Conservation (phyloP, 129 eudicot species). For the Chrysanthemum lavandulifolium region DNA sequence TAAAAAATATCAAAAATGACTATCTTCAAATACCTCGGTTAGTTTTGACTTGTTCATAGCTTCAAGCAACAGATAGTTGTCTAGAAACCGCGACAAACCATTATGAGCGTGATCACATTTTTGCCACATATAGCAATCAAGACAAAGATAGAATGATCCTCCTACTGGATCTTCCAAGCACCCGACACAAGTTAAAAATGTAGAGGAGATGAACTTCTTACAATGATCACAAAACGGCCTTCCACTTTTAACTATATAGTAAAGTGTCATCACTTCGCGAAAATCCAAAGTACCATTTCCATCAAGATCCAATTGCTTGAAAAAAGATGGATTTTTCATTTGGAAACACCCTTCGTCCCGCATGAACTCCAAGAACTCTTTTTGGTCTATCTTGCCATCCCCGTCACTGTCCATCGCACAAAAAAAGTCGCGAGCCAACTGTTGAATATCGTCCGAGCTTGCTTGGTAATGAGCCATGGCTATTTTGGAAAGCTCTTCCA, state of each 20-base stretch:
- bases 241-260: slow-evolving; percentile 49
- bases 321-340: slow-evolving; percentile 24
- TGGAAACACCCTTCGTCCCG: slow-evolving; percentile 37
- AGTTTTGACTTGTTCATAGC: slow-evolving; percentile 23
- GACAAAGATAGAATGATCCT: slow-evolving; percentile 26
- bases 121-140: slow-evolving; percentile 18
- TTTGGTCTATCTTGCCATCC: slow-evolving; percentile 30
- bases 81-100: slow-evolving; percentile 31
- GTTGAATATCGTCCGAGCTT: slow-evolving; percentile 20
- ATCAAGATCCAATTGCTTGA: slow-evolving; percentile 37
- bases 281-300: slow-evolving; percentile 40
- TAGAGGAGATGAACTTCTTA: slow-evolving; percentile 31
- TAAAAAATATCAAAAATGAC: neutral
- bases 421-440: slow-evolving; percentile 40
- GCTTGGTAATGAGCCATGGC: slow-evolving; percentile 47
- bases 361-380: slow-evolving; percentile 44
- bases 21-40: slow-evolving; percentile 20
- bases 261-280: slow-evolving; percentile 47
- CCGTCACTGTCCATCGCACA: slow-evolving; percentile 45
- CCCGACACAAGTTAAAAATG: slow-evolving; percentile 39
- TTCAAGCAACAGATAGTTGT: slow-evolving; percentile 44
- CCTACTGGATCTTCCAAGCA: slow-evolving; percentile 33
- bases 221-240: slow-evolving; percentile 53
- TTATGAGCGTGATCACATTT: slow-evolving; percentile 26
- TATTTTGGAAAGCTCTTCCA: slow-evolving; percentile 39